Conservation (phyloP, 2,329 filamentous ascomycete species). For the Colletotrichum shisoi region DNA sequence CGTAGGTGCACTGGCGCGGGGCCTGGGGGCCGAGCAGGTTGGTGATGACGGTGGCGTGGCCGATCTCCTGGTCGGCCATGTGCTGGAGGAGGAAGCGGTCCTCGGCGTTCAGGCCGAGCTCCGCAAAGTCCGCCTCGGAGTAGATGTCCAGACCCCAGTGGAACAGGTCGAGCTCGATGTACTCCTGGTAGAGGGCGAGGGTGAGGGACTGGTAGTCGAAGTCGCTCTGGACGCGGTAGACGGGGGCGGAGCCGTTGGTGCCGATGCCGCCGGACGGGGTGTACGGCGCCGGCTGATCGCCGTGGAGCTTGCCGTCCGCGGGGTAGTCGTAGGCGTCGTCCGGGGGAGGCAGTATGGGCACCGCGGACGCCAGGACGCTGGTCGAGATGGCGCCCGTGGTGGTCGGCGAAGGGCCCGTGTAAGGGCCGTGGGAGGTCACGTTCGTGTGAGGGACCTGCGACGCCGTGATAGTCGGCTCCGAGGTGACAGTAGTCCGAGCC, state of each 20-base stretch:
- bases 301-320: slow-evolving; percentile 72
- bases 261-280: slow-evolving; percentile 76
- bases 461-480: slow-evolving; percentile 43
- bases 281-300: slow-evolving; percentile 75
- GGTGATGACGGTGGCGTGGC: slow-evolving; percentile 77
- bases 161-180: slow-evolving; percentile 85
- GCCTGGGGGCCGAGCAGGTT: slow-evolving; percentile 78
- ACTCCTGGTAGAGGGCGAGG: slow-evolving; percentile 81
- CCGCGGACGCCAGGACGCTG: slow-evolving; percentile 62
- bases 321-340: slow-evolving; percentile 74
- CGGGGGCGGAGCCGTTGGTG: slow-evolving; percentile 77
- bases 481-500: slow-evolving; percentile 49
- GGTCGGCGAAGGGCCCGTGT: slow-evolving; percentile 67
- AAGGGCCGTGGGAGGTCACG: slow-evolving; percentile 73
- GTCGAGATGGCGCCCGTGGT: slow-evolving; percentile 74
- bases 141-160: slow-evolving; percentile 76
- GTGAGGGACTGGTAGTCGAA: slow-evolving; percentile 83
- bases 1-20: slow-evolving; percentile 79
- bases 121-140: slow-evolving; percentile 72
- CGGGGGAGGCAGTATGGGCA: slow-evolving; percentile 65
- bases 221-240: slow-evolving; percentile 80
- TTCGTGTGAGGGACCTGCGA: slow-evolving; percentile 56
- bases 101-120: slow-evolving; percentile 71
- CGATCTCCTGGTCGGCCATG: slow-evolving; percentile 80
- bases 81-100: slow-evolving; percentile 76